Conservation (phyloP, 2,329 filamentous ascomycete genomes). For the Periconia digitata region DNA sequence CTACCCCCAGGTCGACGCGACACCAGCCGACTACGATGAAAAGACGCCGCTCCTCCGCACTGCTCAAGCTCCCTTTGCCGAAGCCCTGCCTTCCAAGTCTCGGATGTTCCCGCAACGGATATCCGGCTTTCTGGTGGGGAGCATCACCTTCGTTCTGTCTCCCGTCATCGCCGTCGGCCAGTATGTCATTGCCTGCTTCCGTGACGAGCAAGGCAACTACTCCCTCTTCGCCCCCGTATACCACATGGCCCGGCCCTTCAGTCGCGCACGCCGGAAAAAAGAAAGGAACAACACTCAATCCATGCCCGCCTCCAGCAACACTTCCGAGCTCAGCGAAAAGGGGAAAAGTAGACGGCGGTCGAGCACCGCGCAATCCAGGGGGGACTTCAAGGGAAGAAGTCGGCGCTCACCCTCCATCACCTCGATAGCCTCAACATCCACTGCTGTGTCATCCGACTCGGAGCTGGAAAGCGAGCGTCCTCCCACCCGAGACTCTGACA, state of each 20-base stretch:
- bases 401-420: constrained; percentile 45
- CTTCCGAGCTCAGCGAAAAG: constrained; percentile 31
- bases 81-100: constrained; percentile 40
- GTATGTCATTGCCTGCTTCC: constrained; percentile 81
- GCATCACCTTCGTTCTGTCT: constrained; percentile 75
- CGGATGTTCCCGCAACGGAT: constrained; percentile 68
- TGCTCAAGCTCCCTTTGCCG: constrained; percentile 29
- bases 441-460: constrained; percentile 66
- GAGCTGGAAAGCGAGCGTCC: constrained; percentile 59
- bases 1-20: constrained; percentile 28
- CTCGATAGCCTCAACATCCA: constrained; percentile 58
- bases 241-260: constrained; percentile 58
- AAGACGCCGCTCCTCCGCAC: constrained; percentile 65
- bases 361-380: constrained; percentile 21
- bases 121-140: constrained; percentile 70
- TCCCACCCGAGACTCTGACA: constrained; percentile 32
- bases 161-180: constrained; percentile 78
- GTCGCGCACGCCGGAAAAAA: constrained; percentile 40
- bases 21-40: constrained; percentile 57
- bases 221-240: constrained; percentile 74
- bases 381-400: constrained; percentile 31
- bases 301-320: constrained; percentile 22
- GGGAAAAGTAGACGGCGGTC: constrained; percentile 35
- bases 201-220: constrained; percentile 77
- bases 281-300: constrained; percentile 24